Evolutionary conservation across 352 stramenopile genomes (phyloP).

Genomic region (Saprolegnia parasitica): DNA sequence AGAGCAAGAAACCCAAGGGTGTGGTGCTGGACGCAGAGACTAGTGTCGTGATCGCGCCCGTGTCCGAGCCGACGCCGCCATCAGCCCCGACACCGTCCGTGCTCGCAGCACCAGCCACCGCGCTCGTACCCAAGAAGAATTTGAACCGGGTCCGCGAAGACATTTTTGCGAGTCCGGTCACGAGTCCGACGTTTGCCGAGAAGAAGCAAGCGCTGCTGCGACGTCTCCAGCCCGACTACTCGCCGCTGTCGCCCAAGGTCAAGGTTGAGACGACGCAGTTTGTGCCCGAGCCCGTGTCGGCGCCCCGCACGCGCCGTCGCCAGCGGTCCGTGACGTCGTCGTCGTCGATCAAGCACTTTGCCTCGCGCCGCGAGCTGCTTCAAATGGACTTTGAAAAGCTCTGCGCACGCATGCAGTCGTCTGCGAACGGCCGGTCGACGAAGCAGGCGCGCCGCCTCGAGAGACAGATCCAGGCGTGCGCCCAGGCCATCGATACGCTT

Average conservation of each 20-base stretch:
- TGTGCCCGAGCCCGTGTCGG: background rate
- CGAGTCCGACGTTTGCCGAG: background rate
- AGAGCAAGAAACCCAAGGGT: background rate
- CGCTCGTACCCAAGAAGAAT: background rate
- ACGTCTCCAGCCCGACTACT: background rate
- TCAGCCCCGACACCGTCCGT: background rate
- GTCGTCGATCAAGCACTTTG: background rate
- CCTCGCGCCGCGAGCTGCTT: conserved; percentile 7
- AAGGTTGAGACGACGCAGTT: background rate
- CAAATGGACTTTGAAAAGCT: conserved; percentile 1
- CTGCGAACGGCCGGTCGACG: background rate
- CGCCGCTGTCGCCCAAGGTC: conserved; percentile 9
- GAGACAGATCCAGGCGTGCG: background rate
- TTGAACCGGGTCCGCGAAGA: background rate
- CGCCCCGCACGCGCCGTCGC: background rate
- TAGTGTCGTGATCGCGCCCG: background rate
- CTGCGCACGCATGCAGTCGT: background rate
- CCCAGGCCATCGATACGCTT: conserved; percentile 16
- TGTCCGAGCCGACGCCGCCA: background rate
- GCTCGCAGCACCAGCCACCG: background rate
- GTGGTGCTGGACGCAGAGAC: background rate
- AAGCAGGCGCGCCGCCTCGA: background rate
- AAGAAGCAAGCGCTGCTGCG: background rate
- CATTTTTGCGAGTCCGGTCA: background rate
- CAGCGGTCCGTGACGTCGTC: background rate